Evolutionary conservation across 2,329 filamentous ascomycete species (phyloP).

Genomic region (Talaromyces sp.): DNA sequence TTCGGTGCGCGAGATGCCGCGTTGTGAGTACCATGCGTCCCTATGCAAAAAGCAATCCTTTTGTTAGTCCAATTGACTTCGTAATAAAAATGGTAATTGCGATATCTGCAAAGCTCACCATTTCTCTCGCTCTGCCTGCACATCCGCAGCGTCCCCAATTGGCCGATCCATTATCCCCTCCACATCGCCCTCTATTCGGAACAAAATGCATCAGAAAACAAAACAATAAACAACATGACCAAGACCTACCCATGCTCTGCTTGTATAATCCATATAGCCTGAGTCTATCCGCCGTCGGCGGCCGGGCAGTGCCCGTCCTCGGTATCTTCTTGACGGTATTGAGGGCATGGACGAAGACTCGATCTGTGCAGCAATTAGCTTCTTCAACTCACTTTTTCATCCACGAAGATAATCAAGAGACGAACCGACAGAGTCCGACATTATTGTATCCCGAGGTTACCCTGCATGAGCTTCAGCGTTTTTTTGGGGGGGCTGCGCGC

Average conservation of each 20-base stretch:
- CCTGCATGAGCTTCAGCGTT: slow-evolving; percentile 29
- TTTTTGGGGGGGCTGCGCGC: slow-evolving; percentile 10
- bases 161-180: slow-evolving; percentile 89
- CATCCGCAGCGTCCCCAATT: slow-evolving; percentile 44
- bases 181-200: slow-evolving; percentile 72
- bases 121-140: slow-evolving; percentile 56
- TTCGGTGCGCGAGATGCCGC: slow-evolving; percentile 76
- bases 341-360: slow-evolving; percentile 97
- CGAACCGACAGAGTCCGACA: slow-evolving; percentile 45
- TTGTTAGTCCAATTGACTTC: background rate
- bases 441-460: slow-evolving; percentile 25
- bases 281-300: slow-evolving; percentile 76
- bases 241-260: slow-evolving; percentile 68
- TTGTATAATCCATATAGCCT: slow-evolving; percentile 98
- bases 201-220: background rate
- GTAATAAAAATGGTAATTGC: background rate
- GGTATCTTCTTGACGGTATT: slow-evolving; percentile 98
- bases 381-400: background rate
- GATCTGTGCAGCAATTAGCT: slow-evolving; percentile 55
- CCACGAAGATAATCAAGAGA: background rate
- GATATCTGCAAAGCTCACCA: slow-evolving; percentile 44
- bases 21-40: slow-evolving; percentile 93
- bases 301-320: slow-evolving; percentile 83
- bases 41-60: slow-evolving; percentile 28
- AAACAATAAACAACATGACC: background rate